A percentile compares a stretch with the other conserved stretches of the same genome.
Evolutionary conservation across 1,284 basidiomycete genomes (phyloP).

Genomic region (Cryptococcus maquisensis): DNA sequence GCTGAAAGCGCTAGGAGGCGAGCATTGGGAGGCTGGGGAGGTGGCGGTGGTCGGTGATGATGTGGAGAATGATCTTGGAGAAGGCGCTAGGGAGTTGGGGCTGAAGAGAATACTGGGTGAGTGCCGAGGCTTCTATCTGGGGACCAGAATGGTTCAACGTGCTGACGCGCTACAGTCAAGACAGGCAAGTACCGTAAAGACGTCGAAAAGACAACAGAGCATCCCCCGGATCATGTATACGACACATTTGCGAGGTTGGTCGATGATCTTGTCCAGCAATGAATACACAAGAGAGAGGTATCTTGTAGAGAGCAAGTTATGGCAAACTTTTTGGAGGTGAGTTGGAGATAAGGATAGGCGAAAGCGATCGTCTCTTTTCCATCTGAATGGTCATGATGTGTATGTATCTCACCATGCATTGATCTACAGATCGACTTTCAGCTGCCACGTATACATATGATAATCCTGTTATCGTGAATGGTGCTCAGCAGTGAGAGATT

Average conservation of each 20-base stretch:
- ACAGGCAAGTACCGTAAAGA: slow-evolving; percentile 40
- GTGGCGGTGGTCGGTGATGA: slow-evolving; percentile 67
- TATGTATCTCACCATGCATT: no score
- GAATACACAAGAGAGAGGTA: neutral
- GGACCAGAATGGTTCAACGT: neutral
- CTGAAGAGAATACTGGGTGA: slow-evolving; percentile 63
- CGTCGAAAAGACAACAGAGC: slow-evolving; percentile 18
- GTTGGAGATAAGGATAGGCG: no score
- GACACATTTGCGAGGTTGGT: slow-evolving; percentile 59
- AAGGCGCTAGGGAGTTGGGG: slow-evolving; percentile 59
- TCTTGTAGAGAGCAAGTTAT: no score
- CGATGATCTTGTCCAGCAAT: slow-evolving; percentile 45
- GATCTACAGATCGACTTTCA: no score
- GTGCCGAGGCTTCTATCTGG: slow-evolving; percentile 16
- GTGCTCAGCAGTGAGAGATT: no score
- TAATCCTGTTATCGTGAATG: no score
- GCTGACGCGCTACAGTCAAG: slow-evolving; percentile 21
- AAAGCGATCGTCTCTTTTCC: no score
- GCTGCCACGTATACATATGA: no score
- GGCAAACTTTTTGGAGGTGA: no score
- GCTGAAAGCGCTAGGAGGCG: slow-evolving; percentile 41
- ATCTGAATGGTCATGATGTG: no score
- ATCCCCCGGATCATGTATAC: slow-evolving; percentile 56
- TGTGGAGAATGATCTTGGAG: slow-evolving; percentile 61
- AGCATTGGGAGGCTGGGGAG: slow-evolving; percentile 13